phyloP scores from a whole-genome alignment of 2,329 filamentous ascomycete genomes.

The Colletotrichum theobromicola region DNA sequence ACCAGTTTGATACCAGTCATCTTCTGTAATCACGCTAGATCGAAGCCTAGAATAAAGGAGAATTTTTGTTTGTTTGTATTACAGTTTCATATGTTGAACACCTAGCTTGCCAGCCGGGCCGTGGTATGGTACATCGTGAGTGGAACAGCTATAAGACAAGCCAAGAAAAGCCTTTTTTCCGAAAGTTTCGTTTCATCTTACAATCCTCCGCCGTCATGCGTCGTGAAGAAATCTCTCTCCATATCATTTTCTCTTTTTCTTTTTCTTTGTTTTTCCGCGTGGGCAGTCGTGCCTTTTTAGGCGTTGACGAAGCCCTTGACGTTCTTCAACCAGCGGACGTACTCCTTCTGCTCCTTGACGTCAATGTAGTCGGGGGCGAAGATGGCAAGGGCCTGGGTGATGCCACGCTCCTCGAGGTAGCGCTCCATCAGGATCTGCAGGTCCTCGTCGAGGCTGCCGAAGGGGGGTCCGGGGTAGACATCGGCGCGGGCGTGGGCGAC shows the following conservation, averaged over 20 bases:
- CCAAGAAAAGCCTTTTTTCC: conserved; percentile 12
- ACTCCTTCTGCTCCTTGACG: conserved; percentile 98
- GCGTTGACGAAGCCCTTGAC: conserved; percentile 86
- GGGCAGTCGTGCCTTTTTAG: conserved; percentile 40
- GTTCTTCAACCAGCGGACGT: conserved; percentile 86
- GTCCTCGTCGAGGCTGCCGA: conserved; percentile 94
- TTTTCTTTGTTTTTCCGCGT: neutral
- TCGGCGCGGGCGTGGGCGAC: conserved; percentile 77
- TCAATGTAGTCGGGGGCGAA: conserved; percentile 98
- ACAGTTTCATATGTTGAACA: conserved; percentile 8
- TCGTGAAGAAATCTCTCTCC: conserved; percentile 9
- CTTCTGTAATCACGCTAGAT: neutral
- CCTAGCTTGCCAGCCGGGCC: conserved; percentile 8
- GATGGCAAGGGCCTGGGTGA: conserved; percentile 83
- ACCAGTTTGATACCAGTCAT: neutral
- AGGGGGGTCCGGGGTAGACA: conserved; percentile 89
- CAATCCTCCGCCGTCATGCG: conserved; percentile 15
- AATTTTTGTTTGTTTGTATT: conserved; percentile 6
- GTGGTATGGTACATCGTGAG: conserved; percentile 25
- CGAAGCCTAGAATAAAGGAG: neutral
- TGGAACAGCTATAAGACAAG: conserved; percentile 22
- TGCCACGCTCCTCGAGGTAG: conserved; percentile 92
- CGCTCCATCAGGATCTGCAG: conserved; percentile 90
- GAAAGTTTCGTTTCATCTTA: conserved; percentile 17
- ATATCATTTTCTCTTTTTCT: neutral